Evolutionary conservation across 768 basidiomycete species (phyloP).

Genomic region (Leccinum longicurvipes): DNA sequence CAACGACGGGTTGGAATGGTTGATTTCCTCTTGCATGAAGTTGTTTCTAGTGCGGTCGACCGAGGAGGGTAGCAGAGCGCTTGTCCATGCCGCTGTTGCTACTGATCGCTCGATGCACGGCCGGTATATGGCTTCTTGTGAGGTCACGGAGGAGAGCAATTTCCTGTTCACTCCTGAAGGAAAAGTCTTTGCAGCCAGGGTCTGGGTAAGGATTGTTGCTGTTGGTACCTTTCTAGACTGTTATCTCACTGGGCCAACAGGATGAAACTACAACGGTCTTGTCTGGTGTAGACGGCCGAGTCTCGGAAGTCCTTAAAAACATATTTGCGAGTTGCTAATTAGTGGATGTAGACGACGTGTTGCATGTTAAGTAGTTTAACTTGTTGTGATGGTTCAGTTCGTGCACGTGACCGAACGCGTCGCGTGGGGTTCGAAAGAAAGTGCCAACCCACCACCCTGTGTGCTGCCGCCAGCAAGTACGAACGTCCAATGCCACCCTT

Average conservation of each 20-base stretch:
- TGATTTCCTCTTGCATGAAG: not conserved
- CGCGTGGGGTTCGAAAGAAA: constrained; percentile 24
- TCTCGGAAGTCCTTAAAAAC: constrained; percentile 19
- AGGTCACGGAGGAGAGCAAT: constrained; percentile 30
- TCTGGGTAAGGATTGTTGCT: constrained; percentile 32
- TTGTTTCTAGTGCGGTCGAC: constrained; percentile 25
- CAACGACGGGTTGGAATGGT: not conserved
- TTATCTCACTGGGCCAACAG: constrained; percentile 8
- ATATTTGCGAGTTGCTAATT: not conserved
- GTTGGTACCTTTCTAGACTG: not conserved
- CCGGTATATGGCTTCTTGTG: constrained; percentile 26
- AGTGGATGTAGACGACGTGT: not conserved
- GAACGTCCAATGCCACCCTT: constrained; percentile 20
- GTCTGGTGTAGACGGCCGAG: constrained; percentile 19
- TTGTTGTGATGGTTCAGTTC: too few relatives aligned
- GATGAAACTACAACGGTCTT: constrained; percentile 21
- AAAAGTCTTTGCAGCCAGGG: constrained; percentile 20
- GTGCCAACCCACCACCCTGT: not conserved
- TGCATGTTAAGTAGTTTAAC: too few relatives aligned
- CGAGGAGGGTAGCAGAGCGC: constrained; percentile 30
- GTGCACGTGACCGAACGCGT: constrained; percentile 31
- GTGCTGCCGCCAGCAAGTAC: constrained; percentile 4
- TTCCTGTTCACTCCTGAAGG: constrained; percentile 30
- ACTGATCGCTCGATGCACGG: constrained; percentile 27
- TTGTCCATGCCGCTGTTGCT: constrained; percentile 30